Base-by-base conservation (phyloP, 2,329 filamentous ascomycete species). In the Triangularia setosa region DNA sequence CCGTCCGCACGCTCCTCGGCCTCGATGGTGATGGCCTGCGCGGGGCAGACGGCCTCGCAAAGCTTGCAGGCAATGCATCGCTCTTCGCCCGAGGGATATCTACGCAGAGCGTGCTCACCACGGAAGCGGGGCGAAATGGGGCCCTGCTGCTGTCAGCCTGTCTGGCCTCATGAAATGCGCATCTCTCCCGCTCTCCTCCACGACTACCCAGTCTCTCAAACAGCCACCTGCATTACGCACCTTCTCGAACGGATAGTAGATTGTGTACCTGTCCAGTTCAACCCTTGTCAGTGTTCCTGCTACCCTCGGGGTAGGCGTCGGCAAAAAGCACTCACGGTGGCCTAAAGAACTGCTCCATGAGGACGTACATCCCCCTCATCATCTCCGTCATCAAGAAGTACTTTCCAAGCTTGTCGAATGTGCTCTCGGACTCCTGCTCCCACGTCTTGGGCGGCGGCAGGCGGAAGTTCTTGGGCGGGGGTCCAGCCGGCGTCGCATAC, bases 41-140 rank as follows among this genome's bases (percentile, higher is more conserved):
- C 95, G 52, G 95, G 95, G 86, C 95, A 99, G 76, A 98, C 84
- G 73, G 95, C 95, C 82, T 99, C 95, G 82, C 95, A 99, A 65
- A 99, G 89, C 85, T 99, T 99, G 91, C 95, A 99, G 72, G 95
- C 95, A 80, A 99, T 99, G 84, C 95, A 99, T 73, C 95, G 91
- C 83, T 99, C 95, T 82, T 99, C 95, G 71, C 95, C 95, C 2
- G 94, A 96, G 28, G 95, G 95, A 79, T 99, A 99, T 75, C 95
- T 88, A 79, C 95, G 89, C 69, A 99, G 86, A 71, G 95, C 95
- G 82, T 99, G 95, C 80, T 99, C 95, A 77, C 95, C 95, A 79
- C 95, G 91, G 88, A 99, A 99, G 72, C 95, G 90, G 67, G 95
- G 95, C 35, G 93, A 97, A 77, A 99, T 97, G 66, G 95, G 95